phyloP scores from a whole-genome alignment of 371 early-diverging fungal species.

The Dichotomocladium elegans region DNA sequence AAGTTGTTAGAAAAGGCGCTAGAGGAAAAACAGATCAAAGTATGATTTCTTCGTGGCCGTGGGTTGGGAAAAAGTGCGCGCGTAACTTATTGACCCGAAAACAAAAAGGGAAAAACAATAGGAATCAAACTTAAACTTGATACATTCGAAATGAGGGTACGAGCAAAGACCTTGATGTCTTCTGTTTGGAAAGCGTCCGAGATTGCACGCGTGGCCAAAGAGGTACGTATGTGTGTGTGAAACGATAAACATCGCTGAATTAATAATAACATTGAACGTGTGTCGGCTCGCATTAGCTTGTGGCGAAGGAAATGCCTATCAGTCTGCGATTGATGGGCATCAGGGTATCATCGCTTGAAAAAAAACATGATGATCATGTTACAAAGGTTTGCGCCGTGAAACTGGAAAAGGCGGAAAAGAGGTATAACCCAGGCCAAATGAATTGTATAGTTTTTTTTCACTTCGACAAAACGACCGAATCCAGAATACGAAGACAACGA shows the following conservation, averaged over 20 bases:
- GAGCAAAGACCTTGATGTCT: conserved; percentile 34
- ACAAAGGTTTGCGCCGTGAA: conserved; percentile 29
- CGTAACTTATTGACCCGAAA: not conserved
- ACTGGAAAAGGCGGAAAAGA: not conserved
- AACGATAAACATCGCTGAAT: not conserved
- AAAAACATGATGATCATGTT: conserved; percentile 23
- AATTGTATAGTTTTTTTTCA: conserved; percentile 11
- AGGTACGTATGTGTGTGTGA: conserved; percentile 8
- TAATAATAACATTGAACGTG: too few species aligned
- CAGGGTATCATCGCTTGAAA: conserved; percentile 27
- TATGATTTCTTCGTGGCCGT: not conserved
- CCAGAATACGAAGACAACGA: not conserved
- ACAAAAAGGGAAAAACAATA: conserved; percentile 30
- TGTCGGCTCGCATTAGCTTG: too few species aligned
- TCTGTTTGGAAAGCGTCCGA: conserved; percentile 29
- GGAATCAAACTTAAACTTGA: conserved; percentile 39
- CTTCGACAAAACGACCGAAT: not conserved
- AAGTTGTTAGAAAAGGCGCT: conserved; percentile 28
- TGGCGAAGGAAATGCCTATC: conserved; percentile 37
- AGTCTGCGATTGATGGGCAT: conserved; percentile 44
- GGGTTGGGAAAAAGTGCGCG: too few species aligned
- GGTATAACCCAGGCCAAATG: not conserved
- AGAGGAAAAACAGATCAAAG: conserved; percentile 17
- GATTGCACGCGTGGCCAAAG: conserved; percentile 33
- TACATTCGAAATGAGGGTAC: conserved; percentile 31